phyloP scores from a whole-genome alignment of 2,329 filamentous ascomycete genomes.

The Nothopassalora personata region DNA sequence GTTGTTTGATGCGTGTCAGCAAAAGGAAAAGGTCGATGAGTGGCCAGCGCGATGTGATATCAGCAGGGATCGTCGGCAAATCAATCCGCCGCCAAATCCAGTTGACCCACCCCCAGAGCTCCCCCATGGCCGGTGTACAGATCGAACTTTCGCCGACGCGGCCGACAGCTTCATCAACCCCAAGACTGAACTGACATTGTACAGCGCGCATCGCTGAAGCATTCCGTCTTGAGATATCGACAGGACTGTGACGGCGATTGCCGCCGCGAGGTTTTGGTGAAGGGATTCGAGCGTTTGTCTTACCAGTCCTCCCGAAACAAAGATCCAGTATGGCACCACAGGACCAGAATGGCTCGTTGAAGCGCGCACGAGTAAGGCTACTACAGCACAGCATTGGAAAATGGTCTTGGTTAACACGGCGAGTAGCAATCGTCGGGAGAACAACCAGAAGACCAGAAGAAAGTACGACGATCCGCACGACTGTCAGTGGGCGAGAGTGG shows the following conservation, averaged over 20 bases:
- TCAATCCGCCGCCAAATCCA: neutral
- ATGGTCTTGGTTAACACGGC: conserved; percentile 17
- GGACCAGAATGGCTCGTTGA: conserved; percentile 74
- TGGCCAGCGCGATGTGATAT: neutral
- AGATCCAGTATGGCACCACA: conserved; percentile 24
- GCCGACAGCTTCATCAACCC: neutral
- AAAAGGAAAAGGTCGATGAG: neutral
- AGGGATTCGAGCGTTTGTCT: neutral
- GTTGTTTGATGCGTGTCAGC: neutral
- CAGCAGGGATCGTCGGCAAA: neutral
- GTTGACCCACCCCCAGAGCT: neutral
- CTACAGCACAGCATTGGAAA: conserved; percentile 1
- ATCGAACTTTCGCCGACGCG: neutral
- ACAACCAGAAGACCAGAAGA: conserved; percentile 66
- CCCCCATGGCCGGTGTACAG: neutral
- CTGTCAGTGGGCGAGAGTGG: conserved; percentile 42
- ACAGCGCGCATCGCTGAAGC: neutral
- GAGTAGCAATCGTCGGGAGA: conserved; percentile 61
- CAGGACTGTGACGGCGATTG: too few species aligned
- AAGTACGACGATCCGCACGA: conserved; percentile 72
- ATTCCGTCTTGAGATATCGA: neutral
- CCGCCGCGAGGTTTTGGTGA: too few species aligned
- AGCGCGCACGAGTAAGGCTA: conserved; percentile 66
- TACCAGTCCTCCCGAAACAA: neutral
- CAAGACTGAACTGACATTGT: neutral